phyloP scores from a whole-genome alignment of 192 early-diverging fungal genomes.

The Coemansia sp. region DNA sequence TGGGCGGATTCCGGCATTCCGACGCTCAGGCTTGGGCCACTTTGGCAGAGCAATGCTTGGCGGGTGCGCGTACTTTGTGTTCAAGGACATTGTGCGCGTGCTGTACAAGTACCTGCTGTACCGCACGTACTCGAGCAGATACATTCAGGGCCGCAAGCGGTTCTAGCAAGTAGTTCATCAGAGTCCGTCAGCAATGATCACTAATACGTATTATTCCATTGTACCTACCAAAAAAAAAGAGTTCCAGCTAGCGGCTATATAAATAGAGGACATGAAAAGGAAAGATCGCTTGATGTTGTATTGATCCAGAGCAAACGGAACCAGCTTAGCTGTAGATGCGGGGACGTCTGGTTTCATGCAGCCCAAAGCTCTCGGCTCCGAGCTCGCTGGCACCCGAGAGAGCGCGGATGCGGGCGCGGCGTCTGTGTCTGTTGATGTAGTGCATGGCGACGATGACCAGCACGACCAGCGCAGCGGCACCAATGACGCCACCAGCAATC shows the following conservation, averaged over 20 bases:
- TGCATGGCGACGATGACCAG: conserved; percentile 42
- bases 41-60: conserved; percentile 59
- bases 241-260: neutral
- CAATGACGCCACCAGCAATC: conserved; percentile 48
- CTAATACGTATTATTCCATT: neutral
- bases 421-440: conserved; percentile 44
- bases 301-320: neutral
- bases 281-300: neutral
- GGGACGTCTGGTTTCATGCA: conserved; percentile 13
- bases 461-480: conserved; percentile 17
- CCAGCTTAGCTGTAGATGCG: conserved; percentile 14
- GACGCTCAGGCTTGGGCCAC: conserved; percentile 53
- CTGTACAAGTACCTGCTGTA: conserved; percentile 60
- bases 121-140: conserved; percentile 43
- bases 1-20: conserved; percentile 53
- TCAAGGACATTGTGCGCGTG: conserved; percentile 62
- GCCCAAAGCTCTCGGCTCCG: conserved; percentile 34
- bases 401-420: conserved; percentile 30
- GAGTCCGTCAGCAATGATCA: neutral
- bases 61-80: conserved; percentile 59
- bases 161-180: neutral
- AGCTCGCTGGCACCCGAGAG: conserved; percentile 19
- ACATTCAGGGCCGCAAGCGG: conserved; percentile 48
- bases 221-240: neutral
- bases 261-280: neutral